phyloP scores from a whole-genome alignment of 371 early-diverging fungal genomes.

The Mucor indicus region DNA sequence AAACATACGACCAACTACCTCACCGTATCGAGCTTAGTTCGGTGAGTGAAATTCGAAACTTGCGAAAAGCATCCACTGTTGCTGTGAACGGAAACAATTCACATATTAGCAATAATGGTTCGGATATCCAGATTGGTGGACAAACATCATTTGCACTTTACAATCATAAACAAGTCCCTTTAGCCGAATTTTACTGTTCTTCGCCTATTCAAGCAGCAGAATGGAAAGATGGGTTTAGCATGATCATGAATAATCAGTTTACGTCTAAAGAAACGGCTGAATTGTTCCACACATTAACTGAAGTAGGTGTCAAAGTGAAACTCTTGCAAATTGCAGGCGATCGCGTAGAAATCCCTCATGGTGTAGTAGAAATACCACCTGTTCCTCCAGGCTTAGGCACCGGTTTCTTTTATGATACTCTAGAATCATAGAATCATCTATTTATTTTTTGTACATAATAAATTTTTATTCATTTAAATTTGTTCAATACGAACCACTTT shows the following conservation, averaged over 20 bases:
- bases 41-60: conserved; percentile 54
- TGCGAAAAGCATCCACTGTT: conserved; percentile 18
- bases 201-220: conserved; percentile 57
- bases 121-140: not conserved
- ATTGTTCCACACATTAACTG: conserved; percentile 62
- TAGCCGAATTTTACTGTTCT: conserved; percentile 63
- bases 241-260: conserved; percentile 64
- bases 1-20: conserved; percentile 27
- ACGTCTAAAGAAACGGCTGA: conserved; percentile 64
- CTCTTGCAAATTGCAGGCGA: conserved; percentile 71
- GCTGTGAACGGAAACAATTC: not conserved
- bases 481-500: conserved; percentile 21
- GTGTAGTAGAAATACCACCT: conserved; percentile 41
- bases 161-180: conserved; percentile 24
- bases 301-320: conserved; percentile 63
- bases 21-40: conserved; percentile 56
- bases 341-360: conserved; percentile 53
- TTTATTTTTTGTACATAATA: too few species aligned
- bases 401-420: conserved; percentile 38
- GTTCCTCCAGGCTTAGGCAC: conserved; percentile 40
- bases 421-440: conserved; percentile 3
- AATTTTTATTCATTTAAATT: conserved; percentile 7
- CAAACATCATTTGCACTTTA: conserved; percentile 45
- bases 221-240: conserved; percentile 82
- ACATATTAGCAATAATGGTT: not conserved